Evolutionary conservation across 2,329 filamentous ascomycete genomes (phyloP), one percentile per base, ranked within the genome.

Genomic region (Paraphaeosphaeria sporulosa): DNA sequence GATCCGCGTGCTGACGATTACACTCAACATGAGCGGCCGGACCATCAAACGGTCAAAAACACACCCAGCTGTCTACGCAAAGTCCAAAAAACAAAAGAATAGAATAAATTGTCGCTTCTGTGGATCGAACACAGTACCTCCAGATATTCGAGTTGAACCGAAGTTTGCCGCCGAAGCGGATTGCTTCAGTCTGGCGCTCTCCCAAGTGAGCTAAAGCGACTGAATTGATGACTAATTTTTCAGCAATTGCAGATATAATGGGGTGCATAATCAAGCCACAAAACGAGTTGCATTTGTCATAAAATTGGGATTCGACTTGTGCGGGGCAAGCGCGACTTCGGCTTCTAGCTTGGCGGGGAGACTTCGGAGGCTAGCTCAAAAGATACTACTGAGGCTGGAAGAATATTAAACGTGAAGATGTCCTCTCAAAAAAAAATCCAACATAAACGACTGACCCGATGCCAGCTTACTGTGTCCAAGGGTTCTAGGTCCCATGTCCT

Each of bases 161-260:
- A 60, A 51, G 58, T 56, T 60, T 60, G 58, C 52, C 46, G 53
- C 27, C 46, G 17, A 47, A 23, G 32, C 52, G 51, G 51, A 60
- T 60, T 60, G 52, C 58, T 60, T 60, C 58, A 60, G 58, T 60
- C 58, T 60, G 58, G 58, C 58, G 58, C 58, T 60, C 58, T 60
- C 58, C 58, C 58, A 60, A 60, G 58, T 60, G 58, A 60, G 58
- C 58, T 60, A 60, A 60, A 60, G 58, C 58, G 51, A 56, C 58
- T 53, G 36, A 38, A n/a, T 34, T 49, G 47, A 49, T 49, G 27
- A 27, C 25, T 27, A 27, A 27, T 27, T 27, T 27, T 27, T n/a
- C n/a, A n/a, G n/a, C n/a, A n/a, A n/a, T n/a, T n/a, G n/a, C n/a
- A n/a, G n/a, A n/a, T n/a, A n/a, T n/a, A n/a, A n/a, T n/a, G n/a